These are phyloP conservation scores for Ogataea ramenticola DNA, from an alignment of 805 yeast species.

Conservation along the genomic window DNA sequence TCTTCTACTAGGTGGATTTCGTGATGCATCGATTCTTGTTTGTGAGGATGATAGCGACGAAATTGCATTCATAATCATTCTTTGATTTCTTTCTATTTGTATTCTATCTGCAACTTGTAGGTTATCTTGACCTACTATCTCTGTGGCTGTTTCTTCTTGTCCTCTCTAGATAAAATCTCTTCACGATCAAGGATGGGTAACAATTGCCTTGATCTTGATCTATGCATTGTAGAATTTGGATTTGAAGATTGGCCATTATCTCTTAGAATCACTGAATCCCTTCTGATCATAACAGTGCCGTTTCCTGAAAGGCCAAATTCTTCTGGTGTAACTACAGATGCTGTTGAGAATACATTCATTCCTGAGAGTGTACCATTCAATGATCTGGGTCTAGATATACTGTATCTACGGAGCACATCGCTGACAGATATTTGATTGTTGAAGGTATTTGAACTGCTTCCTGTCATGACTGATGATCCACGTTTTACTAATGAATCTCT, in stretches of 20 bases:
- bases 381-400: conserved; percentile 15
- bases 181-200: background rate
- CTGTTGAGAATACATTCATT: conserved; percentile 12
- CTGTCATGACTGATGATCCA: background rate
- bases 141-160: no score
- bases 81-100: background rate
- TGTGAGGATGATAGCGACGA: no score
- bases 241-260: no score
- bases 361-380: conserved; percentile 2
- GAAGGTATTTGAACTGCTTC: background rate
- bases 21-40: background rate
- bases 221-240: background rate
- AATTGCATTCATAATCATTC: background rate
- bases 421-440: background rate
- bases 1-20: background rate
- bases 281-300: conserved; percentile 7
- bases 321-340: conserved; percentile 15
- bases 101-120: background rate
- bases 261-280: conserved; percentile 10
- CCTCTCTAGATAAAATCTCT: no score
- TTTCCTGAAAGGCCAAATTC: conserved; percentile 9
- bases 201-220: background rate
- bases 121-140: background rate
- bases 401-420: conserved; percentile 4
- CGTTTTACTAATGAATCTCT: no score